phyloP scores from a whole-genome alignment of 1,139 yeast genomes.

The Pichia sorboxylosa region DNA sequence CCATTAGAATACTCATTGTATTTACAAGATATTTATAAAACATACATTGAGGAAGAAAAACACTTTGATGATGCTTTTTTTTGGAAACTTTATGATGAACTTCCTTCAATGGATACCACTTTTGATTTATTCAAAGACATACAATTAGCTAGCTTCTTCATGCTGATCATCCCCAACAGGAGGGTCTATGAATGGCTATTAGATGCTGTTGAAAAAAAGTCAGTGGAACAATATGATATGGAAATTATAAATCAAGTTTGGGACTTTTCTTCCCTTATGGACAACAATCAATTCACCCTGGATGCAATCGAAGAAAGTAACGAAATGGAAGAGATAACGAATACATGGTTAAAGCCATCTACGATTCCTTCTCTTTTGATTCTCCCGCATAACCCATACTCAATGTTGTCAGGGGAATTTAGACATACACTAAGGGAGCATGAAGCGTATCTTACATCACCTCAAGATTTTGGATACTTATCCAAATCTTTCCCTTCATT shows the following conservation, averaged over 20 bases:
- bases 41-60: conserved; percentile 9
- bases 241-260: conserved; percentile 35
- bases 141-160: conserved; percentile 32
- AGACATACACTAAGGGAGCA: conserved; percentile 22
- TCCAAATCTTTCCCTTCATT: conserved; percentile 6
- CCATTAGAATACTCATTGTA: conserved; percentile 13
- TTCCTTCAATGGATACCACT: conserved; percentile 16
- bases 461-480: conserved; percentile 16
- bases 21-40: conserved; percentile 13
- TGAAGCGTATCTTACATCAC: conserved; percentile 16
- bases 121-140: conserved; percentile 10
- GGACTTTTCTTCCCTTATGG: conserved; percentile 10
- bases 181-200: conserved; percentile 24
- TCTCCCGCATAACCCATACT: conserved; percentile 36
- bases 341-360: conserved; percentile 4
- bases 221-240: conserved; percentile 35
- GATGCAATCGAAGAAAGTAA: neutral
- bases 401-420: conserved; percentile 40
- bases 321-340: neutral
- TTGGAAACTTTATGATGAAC: conserved; percentile 7
- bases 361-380: conserved; percentile 25
- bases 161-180: conserved; percentile 34
- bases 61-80: conserved; percentile 7
- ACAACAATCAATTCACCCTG: conserved; percentile 2
- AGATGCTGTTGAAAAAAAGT: conserved; percentile 23